Conservation (phyloP, 192 early-diverging fungal genomes). For the Pilaira anomala region DNA sequence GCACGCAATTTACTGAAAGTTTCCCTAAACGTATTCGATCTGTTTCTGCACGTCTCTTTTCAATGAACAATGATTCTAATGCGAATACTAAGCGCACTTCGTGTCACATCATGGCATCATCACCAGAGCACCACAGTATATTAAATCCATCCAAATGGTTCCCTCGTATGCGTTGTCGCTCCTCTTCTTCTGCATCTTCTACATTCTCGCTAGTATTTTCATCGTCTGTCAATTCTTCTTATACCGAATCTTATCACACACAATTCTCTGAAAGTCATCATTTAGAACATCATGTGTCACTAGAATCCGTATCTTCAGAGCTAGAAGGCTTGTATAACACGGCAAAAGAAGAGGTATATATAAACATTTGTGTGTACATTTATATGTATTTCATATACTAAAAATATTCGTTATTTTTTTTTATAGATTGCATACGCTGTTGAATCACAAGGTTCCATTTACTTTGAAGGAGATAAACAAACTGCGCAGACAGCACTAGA, state of each 20-base stretch:
- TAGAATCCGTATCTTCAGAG: background rate
- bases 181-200: conserved; percentile 16
- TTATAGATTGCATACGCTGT: conserved; percentile 21
- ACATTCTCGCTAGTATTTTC: background rate
- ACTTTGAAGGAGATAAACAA: conserved; percentile 17
- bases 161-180: conserved; percentile 17
- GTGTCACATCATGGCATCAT: background rate
- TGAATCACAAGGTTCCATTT: conserved; percentile 28
- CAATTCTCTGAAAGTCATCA: conserved; percentile 1
- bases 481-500: conserved; percentile 19
- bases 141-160: conserved; percentile 18
- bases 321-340: conserved; percentile 3
- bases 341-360: conserved; percentile 19
- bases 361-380: background rate
- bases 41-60: conserved; percentile 5
- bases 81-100: conserved; percentile 4
- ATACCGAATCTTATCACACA: background rate
- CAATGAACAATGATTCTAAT: background rate
- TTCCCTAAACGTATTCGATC: conserved; percentile 16
- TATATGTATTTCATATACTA: background rate
- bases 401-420: too few relatives aligned
- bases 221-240: background rate
- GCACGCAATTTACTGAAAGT: background rate
- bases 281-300: background rate
- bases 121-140: background rate